phyloP scores from a whole-genome alignment of 148 eudicot species.

The Suaeda aralocaspica region DNA sequence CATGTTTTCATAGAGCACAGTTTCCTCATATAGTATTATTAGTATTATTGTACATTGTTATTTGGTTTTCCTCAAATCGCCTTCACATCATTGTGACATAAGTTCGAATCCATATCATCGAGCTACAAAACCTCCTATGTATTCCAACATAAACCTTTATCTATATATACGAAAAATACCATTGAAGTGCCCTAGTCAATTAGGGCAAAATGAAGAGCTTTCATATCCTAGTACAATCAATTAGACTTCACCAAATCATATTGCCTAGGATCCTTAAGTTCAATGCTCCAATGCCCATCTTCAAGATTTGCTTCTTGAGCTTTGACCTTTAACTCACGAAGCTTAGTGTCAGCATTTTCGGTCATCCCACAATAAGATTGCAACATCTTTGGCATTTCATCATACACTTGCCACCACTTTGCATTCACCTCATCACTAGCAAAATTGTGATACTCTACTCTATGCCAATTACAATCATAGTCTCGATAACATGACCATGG shows the following conservation, averaged over 20 bases:
- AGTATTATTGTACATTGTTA: neutral
- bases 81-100: neutral
- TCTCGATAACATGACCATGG: slow-evolving; percentile 70
- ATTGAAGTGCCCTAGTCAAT: neutral
- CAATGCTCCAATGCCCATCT: slow-evolving; percentile 71
- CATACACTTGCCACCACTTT: slow-evolving; percentile 62
- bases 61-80: neutral
- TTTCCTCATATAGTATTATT: too few relatives aligned
- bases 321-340: slow-evolving; percentile 31
- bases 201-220: neutral
- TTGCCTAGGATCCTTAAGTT: slow-evolving; percentile 53
- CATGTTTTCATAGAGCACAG: too few relatives aligned
- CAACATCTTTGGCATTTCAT: slow-evolving; percentile 43
- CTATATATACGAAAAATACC: too few relatives aligned
- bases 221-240: neutral
- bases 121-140: neutral
- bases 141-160: too few relatives aligned
- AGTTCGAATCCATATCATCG: neutral
- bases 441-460: slow-evolving; percentile 15
- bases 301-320: slow-evolving; percentile 30
- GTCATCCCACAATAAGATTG: slow-evolving; percentile 38
- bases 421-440: slow-evolving; percentile 54
- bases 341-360: slow-evolving; percentile 27
- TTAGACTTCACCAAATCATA: neutral
- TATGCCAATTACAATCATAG: slow-evolving; percentile 78